Evolutionary conservation across 2,329 filamentous ascomycete species (phyloP).

Genomic region (Neofusicoccum umdonicola): DNA sequence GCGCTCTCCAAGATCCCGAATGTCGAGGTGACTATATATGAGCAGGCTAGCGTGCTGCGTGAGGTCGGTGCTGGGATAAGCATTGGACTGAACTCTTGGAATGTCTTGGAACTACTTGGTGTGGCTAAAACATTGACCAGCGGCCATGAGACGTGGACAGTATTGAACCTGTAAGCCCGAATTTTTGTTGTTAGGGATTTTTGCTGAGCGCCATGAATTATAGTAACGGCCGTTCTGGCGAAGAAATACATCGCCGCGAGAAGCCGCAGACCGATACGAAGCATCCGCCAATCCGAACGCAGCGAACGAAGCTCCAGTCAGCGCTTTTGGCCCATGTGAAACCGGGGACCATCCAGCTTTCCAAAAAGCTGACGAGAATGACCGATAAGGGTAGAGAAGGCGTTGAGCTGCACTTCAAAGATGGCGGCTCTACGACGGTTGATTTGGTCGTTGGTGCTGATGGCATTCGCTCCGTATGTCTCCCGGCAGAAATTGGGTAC

Average conservation of each 20-base stretch:
- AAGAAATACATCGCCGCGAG: constrained; percentile 27
- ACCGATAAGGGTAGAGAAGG: constrained; percentile 38
- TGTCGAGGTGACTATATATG: constrained; percentile 38
- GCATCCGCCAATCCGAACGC: constrained; percentile 19
- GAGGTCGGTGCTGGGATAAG: constrained; percentile 25
- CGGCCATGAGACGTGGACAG: constrained; percentile 33
- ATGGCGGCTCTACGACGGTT: constrained; percentile 39
- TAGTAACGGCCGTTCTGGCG: constrained; percentile 35
- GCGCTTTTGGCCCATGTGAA: constrained; percentile 50
- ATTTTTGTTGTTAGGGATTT: background rate
- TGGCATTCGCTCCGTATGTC: constrained; percentile 46
- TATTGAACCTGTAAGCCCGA: constrained; percentile 31
- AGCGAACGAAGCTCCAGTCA: constrained; percentile 44
- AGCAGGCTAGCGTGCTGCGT: constrained; percentile 33
- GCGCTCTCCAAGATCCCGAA: constrained; percentile 21
- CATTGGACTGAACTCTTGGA: constrained; percentile 38
- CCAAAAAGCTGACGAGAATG: constrained; percentile 44
- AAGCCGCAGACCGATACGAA: background rate
- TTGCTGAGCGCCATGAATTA: background rate
- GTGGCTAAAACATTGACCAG: constrained; percentile 33
- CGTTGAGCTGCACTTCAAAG: constrained; percentile 40
- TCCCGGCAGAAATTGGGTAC: background rate
- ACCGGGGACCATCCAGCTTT: constrained; percentile 43
- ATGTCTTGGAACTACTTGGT: constrained; percentile 47
- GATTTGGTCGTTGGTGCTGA: constrained; percentile 54